phyloP scores from a whole-genome alignment of 495 filamentous ascomycete genomes.

The Lasiosphaeria hispida region DNA sequence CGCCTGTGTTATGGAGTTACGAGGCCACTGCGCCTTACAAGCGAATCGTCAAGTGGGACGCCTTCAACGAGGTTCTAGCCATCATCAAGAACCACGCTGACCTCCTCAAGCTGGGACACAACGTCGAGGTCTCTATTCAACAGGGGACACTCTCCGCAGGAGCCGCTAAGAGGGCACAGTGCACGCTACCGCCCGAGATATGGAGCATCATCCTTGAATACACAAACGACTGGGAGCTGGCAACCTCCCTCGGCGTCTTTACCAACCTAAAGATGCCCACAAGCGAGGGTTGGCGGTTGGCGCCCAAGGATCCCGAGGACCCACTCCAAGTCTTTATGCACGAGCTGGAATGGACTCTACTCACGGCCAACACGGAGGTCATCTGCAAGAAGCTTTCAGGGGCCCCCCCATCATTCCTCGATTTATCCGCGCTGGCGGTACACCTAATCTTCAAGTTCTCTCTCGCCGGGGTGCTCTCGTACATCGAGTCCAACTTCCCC shows the following conservation, averaged over 20 bases:
- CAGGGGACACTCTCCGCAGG: slow-evolving; percentile 25
- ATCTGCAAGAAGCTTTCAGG: slow-evolving; percentile 66
- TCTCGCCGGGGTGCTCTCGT: slow-evolving; percentile 71
- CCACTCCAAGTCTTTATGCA: slow-evolving; percentile 53
- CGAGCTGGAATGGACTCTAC: slow-evolving; percentile 75
- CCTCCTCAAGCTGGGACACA: slow-evolving; percentile 57
- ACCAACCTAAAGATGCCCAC: slow-evolving; percentile 69
- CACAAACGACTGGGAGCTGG: slow-evolving; percentile 84
- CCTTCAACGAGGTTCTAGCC: slow-evolving; percentile 60
- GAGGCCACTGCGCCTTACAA: slow-evolving; percentile 49
- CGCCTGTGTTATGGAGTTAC: slow-evolving; percentile 73
- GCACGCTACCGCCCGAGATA: slow-evolving; percentile 70
- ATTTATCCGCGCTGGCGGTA: slow-evolving; percentile 74
- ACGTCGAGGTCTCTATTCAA: slow-evolving; percentile 52
- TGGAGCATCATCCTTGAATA: slow-evolving; percentile 86
- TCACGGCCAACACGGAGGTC: slow-evolving; percentile 64
- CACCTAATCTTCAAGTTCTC: slow-evolving; percentile 90
- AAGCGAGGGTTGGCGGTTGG: slow-evolving; percentile 58
- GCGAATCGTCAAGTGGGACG: slow-evolving; percentile 62
- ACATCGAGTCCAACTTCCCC: slow-evolving; percentile 73
- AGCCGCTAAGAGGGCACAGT: slow-evolving; percentile 28
- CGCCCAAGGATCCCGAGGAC: slow-evolving; percentile 39
- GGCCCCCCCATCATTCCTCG: slow-evolving; percentile 63
- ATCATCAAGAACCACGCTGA: slow-evolving; percentile 67
- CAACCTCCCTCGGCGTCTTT: slow-evolving; percentile 74